A percentile compares a stretch with the other conserved stretches of the same genome.
Conservation (phyloP, 768 basidiomycete genomes). For the Suillus fuscotomentosus region DNA sequence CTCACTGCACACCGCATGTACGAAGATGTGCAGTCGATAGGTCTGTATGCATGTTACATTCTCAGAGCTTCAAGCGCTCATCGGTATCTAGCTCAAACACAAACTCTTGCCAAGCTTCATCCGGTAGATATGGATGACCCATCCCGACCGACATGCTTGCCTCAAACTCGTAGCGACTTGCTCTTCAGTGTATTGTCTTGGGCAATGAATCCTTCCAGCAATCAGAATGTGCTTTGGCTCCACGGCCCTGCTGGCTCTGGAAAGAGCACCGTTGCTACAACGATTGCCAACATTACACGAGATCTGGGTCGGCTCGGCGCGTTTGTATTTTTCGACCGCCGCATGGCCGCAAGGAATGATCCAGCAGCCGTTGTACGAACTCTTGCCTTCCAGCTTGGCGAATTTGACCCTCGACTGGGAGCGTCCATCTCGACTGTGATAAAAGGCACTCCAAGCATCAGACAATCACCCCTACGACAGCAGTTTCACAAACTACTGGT, state of each 20-base stretch:
- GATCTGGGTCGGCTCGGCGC: constrained; percentile 34
- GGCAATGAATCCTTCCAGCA: constrained; percentile 18
- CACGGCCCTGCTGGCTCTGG: constrained; percentile 35
- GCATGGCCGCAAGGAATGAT: constrained; percentile 27
- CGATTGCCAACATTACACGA: constrained; percentile 32
- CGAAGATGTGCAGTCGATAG: constrained; percentile 23
- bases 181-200: constrained; percentile 25
- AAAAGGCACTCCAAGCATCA: constrained; percentile 27
- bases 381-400: constrained; percentile 32
- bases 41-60: constrained; percentile 12
- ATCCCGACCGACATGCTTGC: constrained; percentile 26
- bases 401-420: constrained; percentile 30
- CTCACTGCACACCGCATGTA: constrained; percentile 30
- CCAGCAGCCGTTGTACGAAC: constrained; percentile 31
- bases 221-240: constrained; percentile 30
- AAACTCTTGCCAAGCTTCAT: constrained; percentile 22
- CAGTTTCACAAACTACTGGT: constrained; percentile 35
- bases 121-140: constrained; percentile 30
- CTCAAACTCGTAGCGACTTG: constrained; percentile 30
- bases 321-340: constrained; percentile 34
- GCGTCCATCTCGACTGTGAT: constrained; percentile 24
- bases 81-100: constrained; percentile 13
- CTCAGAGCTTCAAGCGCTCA: background rate
- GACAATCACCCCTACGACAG: constrained; percentile 23
- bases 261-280: constrained; percentile 36